Evolutionary conservation across 331 rosid genomes (phyloP), one percentile per base, ranked within the genome.

Genomic region (Cucumis variabilis): DNA sequence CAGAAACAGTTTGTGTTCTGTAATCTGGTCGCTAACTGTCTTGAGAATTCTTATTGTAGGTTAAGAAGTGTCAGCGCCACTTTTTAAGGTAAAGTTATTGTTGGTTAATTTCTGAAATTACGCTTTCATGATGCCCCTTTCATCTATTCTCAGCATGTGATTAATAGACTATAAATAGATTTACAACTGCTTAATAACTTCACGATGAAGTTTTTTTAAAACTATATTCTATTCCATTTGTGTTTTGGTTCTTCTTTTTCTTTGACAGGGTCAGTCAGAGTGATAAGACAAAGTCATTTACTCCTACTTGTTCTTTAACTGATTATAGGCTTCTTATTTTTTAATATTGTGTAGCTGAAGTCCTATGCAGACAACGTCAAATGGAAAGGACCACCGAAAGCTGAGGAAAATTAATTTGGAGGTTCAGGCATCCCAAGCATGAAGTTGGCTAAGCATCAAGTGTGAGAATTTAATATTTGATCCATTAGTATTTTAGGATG

Each of bases 331-430:
- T 48, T 46, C 11, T 37, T 44, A 20, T 58, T 11, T 30, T 30
- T 50, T 15, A 53, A 33, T 80, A 74, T 85, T 37, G 90, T 92
- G 88, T 90, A 95, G 99, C 93, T 87, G 60, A 96, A 91, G 86
- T 83, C 95, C 82, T 96, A 96, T 88, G 96, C 99, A 7, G 99
- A 96, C 90, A 96, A 96, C 93, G 95, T 96, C 90, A 96, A 93
- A 92, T 95, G 97, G 96, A 96, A 96, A 93, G 98, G 98, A 44
- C 94, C 66, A 7, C 95, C 97, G 10, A 91, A 92, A 88, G 63
- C 86, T 71, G 90, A 66, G 17, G 91, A 86, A 89, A 88, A 70
- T 28, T 93, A 91, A 91, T 84, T 89, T 16, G 27, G 81, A 73
- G 55, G 27, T 73, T 23, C 53, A 73, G 44, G 25, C 23, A 9